A percentile compares a stretch with the other conserved stretches of the same genome.
Evolutionary conservation across 371 early-diverging fungal genomes (phyloP).

Genomic region (Blastocladiella emersonii): DNA sequence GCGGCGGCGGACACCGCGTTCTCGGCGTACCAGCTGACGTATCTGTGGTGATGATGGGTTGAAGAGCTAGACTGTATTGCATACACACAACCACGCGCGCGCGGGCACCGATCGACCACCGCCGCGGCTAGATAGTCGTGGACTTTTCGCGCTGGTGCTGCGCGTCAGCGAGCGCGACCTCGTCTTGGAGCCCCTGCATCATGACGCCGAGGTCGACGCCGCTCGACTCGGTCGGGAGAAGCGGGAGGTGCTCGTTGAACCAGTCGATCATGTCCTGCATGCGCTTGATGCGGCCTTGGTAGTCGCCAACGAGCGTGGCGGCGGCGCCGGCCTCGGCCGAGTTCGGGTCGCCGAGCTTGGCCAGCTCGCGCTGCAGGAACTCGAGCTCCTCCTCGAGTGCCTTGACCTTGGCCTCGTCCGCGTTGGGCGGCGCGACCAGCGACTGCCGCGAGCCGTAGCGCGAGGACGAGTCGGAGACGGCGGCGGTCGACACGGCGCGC

Average conservation of each 20-base stretch:
- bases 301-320: not conserved
- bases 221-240: not conserved
- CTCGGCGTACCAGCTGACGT: not conserved
- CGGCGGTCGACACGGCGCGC: not conserved
- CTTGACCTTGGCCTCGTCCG: not conserved
- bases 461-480: not conserved
- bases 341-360: not conserved
- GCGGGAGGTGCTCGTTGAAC: not conserved
- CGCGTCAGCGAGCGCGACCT: not conserved
- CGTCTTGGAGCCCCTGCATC: not conserved
- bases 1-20: not conserved
- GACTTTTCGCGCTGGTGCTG: not conserved
- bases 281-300: too few relatives aligned
- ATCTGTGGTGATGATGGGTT: not conserved
- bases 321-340: not conserved
- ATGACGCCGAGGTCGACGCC: not conserved
- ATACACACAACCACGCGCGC: too few relatives aligned
- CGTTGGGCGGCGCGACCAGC: not conserved
- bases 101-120: too few relatives aligned
- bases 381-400: not conserved
- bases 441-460: not conserved
- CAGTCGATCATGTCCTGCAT: not conserved
- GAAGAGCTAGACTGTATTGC: too few relatives aligned
- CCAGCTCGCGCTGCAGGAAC: not conserved
- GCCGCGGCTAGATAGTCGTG: not conserved